Conservation (phyloP, 441 rosid genomes). For the Lepidium campestre region DNA sequence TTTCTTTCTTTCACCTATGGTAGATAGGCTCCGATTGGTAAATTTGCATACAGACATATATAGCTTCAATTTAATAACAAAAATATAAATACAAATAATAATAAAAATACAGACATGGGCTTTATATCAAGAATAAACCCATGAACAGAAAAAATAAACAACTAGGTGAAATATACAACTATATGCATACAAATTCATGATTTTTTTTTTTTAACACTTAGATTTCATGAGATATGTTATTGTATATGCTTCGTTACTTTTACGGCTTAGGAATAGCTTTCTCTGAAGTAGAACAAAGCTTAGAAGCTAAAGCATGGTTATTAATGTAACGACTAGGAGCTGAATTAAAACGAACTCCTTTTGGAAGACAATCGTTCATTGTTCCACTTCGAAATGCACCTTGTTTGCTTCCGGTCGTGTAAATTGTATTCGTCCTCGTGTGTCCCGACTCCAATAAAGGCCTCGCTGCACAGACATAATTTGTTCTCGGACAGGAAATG, state of each 20-base stretch:
- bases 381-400: not conserved
- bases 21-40: too few relatives aligned
- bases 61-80: not conserved
- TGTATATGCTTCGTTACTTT: not conserved
- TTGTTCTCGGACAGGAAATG: slow-evolving; percentile 20
- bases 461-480: slow-evolving; percentile 27
- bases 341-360: slow-evolving; percentile 50
- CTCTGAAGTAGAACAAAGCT: slow-evolving; percentile 35
- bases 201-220: too few relatives aligned
- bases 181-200: not conserved
- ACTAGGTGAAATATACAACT: not conserved
- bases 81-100: not conserved
- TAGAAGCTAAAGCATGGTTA: slow-evolving; percentile 35
- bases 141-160: not conserved
- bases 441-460: slow-evolving; percentile 35
- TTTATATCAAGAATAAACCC: not conserved
- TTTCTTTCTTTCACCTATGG: not conserved
- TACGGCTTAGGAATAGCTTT: slow-evolving; percentile 22
- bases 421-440: not conserved
- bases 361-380: slow-evolving; percentile 57
- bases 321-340: slow-evolving; percentile 80
- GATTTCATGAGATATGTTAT: not conserved
- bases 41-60: too few relatives aligned
- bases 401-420: not conserved
- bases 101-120: slow-evolving; percentile 11